Base-by-base conservation (phyloP, 352 stramenopile genomes). In the Globisporangium uncinulatum region DNA sequence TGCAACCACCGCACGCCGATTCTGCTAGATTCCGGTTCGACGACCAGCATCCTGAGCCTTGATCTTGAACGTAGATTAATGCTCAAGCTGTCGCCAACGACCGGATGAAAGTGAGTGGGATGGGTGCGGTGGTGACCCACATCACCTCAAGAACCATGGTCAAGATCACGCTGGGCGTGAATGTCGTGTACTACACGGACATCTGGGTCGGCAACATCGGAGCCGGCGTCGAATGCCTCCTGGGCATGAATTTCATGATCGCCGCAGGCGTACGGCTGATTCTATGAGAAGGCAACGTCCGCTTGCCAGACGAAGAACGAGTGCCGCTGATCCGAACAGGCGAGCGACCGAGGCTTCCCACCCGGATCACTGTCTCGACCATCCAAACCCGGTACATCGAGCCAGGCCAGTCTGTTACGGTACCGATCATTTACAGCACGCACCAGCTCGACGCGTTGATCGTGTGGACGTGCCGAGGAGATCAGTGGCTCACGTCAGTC, bases 211-310 rank as follows among this genome's bases (percentile, higher is more conserved):
- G 54, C 0, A 73, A 69, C 37, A 55, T 73, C 8, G 62, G 61
- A 0, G 50, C 69, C 36, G 66, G 60, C 5, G 49, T 70, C 15
- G 58, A 76, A 5, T 70, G 58, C 24, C 45, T 72, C 1, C 56
- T 75, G 0, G 61, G 64, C 3, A 64, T 68, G 58, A 55, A 72
- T 39, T 75, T 75, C 57, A 74, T 76, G 62, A 32, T 63, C 14
- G 15, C 44, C 3, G 47, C 59, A 8, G 65, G 65, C 7, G 64
- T 75, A 2, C 44, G 62, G 13, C 32, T 64, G 0, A 61, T 46
- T 21, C 29, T 50, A 0, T 43, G 42, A 3, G 61, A 72, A 37
- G 51, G 65, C 0, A 52, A 50, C 55, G 1, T 32, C 0, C 50
- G 36, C 10, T 20, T 55, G 0, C 50, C 50, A 9, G 32, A 55